These are phyloP conservation scores for Senna tora DNA, from an alignment of 306 rosid species.

Conservation along the genomic window DNA sequence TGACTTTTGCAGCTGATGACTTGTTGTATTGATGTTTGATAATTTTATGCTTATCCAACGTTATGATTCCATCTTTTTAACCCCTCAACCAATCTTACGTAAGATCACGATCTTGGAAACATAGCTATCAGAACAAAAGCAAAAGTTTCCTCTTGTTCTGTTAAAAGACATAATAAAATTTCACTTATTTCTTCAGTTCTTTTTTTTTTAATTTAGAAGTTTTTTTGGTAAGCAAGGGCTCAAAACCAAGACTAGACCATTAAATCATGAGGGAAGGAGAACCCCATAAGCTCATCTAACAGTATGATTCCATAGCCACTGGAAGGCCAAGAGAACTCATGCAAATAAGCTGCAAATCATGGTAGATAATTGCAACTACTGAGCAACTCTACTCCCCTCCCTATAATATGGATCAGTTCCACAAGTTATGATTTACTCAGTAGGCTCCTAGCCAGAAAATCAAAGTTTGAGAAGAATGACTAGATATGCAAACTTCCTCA, in stretches of 20 bases:
- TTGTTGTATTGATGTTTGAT: too few relatives aligned
- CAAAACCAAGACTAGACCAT: not conserved
- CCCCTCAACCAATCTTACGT: too few relatives aligned
- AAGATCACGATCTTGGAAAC: too few relatives aligned
- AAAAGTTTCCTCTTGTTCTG: constrained; percentile 2
- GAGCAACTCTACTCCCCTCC: not conserved
- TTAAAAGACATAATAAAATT: constrained; percentile 1
- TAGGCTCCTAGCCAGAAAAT: not conserved
- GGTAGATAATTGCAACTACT: not conserved
- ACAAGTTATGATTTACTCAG: not conserved
- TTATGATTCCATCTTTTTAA: too few relatives aligned
- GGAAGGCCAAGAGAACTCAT: not conserved
- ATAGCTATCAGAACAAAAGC: constrained; percentile 17
- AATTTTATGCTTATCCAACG: too few relatives aligned
- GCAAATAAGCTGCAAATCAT: not conserved
- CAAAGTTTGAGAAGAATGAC: not conserved
- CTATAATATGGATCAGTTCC: not conserved
- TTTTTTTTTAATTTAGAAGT: too few relatives aligned
- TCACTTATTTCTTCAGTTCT: not conserved
- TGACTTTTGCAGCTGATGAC: too few relatives aligned
- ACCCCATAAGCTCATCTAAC: not conserved
- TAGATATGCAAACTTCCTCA: not conserved
- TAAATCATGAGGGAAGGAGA: not conserved
- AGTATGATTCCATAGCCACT: not conserved
- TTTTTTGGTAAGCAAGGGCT: too few relatives aligned